Evolutionary conservation across 129 eudicot genomes (phyloP).

Genomic region (Pulicaria dysenterica): DNA sequence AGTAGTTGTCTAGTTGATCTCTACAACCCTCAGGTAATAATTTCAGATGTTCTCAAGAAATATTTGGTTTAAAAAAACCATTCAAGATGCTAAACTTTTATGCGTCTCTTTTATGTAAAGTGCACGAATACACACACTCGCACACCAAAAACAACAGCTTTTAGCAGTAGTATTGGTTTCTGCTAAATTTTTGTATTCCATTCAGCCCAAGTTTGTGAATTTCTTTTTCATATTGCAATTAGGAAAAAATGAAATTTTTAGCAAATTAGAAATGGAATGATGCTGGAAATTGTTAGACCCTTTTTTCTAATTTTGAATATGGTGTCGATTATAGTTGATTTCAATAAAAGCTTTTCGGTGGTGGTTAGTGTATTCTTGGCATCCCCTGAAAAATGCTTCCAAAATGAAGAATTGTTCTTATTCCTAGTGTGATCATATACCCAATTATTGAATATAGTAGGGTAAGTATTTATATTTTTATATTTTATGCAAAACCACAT

Average conservation of each 20-base stretch:
- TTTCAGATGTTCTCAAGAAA: too few relatives aligned
- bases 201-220: neutral
- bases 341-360: slow-evolving; percentile 1
- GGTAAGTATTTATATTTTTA: neutral
- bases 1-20: neutral
- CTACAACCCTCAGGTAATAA: too few relatives aligned
- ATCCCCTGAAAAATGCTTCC: slow-evolving; percentile 17
- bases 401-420: slow-evolving; percentile 19
- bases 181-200: slow-evolving; percentile 26
- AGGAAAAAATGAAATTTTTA: neutral
- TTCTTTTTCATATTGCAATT: slow-evolving; percentile 6
- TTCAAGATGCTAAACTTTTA: slow-evolving; percentile 21
- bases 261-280: slow-evolving; percentile 20
- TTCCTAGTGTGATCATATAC: slow-evolving; percentile 22
- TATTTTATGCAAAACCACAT: slow-evolving; percentile 3
- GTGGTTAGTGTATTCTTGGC: slow-evolving; percentile 19
- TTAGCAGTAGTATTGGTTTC: slow-evolving; percentile 19
- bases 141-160: slow-evolving; percentile 16
- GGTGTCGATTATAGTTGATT: slow-evolving; percentile 12
- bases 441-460: slow-evolving; percentile 5
- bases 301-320: slow-evolving; percentile 5
- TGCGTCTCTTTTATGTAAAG: slow-evolving; percentile 25
- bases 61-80: neutral
- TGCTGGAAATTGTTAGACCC: neutral
- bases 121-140: slow-evolving; percentile 4